Conservation (phyloP, 2,329 filamentous ascomycete species). For the Tricladium varicosporioides region DNA sequence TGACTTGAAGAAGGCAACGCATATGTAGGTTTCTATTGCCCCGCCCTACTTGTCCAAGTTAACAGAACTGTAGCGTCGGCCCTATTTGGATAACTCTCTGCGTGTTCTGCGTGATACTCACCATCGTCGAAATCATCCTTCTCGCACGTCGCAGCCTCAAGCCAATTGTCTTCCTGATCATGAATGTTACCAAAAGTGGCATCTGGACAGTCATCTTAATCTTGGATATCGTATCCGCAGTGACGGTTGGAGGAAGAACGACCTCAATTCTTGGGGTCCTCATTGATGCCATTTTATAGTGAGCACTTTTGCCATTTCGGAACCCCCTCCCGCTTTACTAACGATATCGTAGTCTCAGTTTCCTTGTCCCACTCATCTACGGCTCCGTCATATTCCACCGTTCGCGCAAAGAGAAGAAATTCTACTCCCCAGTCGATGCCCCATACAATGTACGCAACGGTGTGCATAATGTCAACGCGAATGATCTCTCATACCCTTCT, state of each 20-base stretch:
- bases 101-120: conserved; percentile 21
- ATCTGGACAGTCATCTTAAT: conserved; percentile 23
- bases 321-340: background rate
- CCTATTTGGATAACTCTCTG: conserved; percentile 18
- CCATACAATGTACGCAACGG: background rate
- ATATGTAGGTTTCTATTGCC: conserved; percentile 2
- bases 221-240: conserved; percentile 17
- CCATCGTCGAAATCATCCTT: conserved; percentile 27
- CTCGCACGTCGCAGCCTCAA: conserved; percentile 23
- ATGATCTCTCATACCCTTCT: background rate
- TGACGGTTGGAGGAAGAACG: conserved; percentile 4
- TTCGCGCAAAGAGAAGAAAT: conserved; percentile 5
- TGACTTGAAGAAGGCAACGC: background rate
- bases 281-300: conserved; percentile 23
- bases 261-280: conserved; percentile 9
- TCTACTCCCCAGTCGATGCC: conserved; percentile 12
- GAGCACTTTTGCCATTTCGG: background rate
- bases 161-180: conserved; percentile 24
- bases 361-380: conserved; percentile 29
- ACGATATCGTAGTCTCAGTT: conserved; percentile 18
- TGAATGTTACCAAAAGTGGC: conserved; percentile 22
- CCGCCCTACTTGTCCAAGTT: background rate
- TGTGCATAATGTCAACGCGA: background rate
- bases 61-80: conserved; percentile 5
- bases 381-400: conserved; percentile 24